Evolutionary conservation across 129 eudicot genomes (phyloP), one percentile per base, ranked within the genome.

Genomic region (Dittrichia graveolens): DNA sequence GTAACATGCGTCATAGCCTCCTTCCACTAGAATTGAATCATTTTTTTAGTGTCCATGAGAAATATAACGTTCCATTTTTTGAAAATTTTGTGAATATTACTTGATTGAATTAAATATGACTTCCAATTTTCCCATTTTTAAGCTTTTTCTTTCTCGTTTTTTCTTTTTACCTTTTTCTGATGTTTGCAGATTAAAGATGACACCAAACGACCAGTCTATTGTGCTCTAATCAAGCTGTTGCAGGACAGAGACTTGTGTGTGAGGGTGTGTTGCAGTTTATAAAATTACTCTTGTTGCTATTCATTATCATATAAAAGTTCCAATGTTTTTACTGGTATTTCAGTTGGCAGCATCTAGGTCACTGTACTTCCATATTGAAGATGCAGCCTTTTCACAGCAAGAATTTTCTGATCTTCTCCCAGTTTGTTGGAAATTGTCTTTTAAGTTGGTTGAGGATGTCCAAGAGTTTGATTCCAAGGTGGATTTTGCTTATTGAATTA

Each of bases 401-500:
- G 96, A 94, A 38, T 94, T 94, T 62, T 61, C 84, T 38, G 96
- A 90, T 76, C 97, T 94, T 79, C 91, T 94, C 71, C 96, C 99
- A 15, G 52, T 79, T 34, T 94, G 97, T 71, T 94, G 99, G 99
- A 85, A 90, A 75, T 76, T 79, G 67, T 88, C 96, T 69, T 94
- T 94, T 77, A 87, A 84, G 53, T 68, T 94, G 80, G 84, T 90
- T 1, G 92, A 94, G 80, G 97, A 90, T 65, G 99, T 90, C 31
- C 93, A 85, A 70, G 99, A 94, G 78, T 94, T 90, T 65, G 99
- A 94, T 77, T 94, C 99, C 13, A 94, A 94, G 92, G 97, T 92
- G 75, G 9, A 75, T 42, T 45, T 55, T 71, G 34, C 43, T 46
- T 50, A 41, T 15, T 14, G n/a, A 24, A 24, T 65, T 53, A 12